Evolutionary conservation across 2,329 filamentous ascomycete genomes (phyloP).

Genomic region (Fusarium sp.): DNA sequence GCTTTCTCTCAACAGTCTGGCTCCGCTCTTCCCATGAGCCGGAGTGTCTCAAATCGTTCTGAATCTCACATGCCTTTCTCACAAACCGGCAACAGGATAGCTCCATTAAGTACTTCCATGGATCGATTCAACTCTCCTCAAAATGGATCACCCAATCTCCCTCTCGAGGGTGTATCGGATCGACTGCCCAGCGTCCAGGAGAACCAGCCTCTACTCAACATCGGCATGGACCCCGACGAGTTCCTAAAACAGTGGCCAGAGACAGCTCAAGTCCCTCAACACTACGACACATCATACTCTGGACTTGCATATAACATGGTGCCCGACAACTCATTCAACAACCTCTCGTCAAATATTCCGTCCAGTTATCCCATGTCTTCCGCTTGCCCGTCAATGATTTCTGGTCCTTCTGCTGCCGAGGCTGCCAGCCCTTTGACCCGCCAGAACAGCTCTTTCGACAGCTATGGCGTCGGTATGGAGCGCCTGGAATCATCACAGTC

Average conservation of each 20-base stretch:
- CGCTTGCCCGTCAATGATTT: conserved; percentile 58
- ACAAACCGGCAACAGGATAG: conserved; percentile 49
- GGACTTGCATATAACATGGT: conserved; percentile 28
- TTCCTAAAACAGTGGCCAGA: conserved; percentile 52
- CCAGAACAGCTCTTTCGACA: conserved; percentile 56
- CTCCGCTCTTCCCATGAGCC: conserved; percentile 57
- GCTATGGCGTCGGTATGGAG: conserved; percentile 52
- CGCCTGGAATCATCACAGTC: conserved; percentile 55
- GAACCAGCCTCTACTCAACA: conserved; percentile 44
- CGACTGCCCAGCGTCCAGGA: conserved; percentile 55
- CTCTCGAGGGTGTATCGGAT: conserved; percentile 38
- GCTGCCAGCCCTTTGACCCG: conserved; percentile 56
- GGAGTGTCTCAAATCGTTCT: conserved; percentile 57
- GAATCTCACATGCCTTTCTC: conserved; percentile 55
- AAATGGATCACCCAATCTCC: conserved; percentile 47
- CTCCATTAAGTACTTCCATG: conserved; percentile 46
- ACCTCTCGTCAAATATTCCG: conserved; percentile 33
- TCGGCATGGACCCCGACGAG: conserved; percentile 54
- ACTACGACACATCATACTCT: conserved; percentile 36
- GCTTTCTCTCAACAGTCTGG: conserved; percentile 48
- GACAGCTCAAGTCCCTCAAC: conserved; percentile 33
- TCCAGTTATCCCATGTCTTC: conserved; percentile 50
- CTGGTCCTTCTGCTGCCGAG: conserved; percentile 54
- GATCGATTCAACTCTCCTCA: conserved; percentile 49
- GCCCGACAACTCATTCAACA: conserved; percentile 32